phyloP scores from a whole-genome alignment of 2,329 filamentous ascomycete genomes.

The Xylaria sp. region DNA sequence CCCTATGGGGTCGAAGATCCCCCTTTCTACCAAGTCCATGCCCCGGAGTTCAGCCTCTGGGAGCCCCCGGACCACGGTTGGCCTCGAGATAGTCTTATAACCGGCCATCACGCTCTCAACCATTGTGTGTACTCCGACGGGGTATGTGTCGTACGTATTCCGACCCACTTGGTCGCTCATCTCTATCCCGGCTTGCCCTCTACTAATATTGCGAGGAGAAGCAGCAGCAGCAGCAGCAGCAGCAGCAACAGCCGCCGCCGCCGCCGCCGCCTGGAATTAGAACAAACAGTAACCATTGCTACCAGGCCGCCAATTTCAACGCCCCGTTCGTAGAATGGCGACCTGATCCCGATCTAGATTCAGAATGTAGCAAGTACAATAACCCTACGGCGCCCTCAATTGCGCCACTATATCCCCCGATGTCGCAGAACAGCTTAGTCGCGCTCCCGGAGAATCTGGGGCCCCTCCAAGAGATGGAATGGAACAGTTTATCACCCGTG shows the following conservation, averaged over 20 bases:
- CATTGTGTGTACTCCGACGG: neutral
- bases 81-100: neutral
- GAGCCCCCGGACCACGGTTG: neutral
- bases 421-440: slow-evolving; percentile 3
- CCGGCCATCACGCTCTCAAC: neutral
- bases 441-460: neutral
- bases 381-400: neutral
- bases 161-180: neutral
- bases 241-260: neutral
- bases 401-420: slow-evolving; percentile 1
- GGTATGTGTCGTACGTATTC: slow-evolving; percentile 9
- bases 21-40: slow-evolving; percentile 1
- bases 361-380: neutral
- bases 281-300: neutral
- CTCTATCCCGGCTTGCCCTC: neutral
- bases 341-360: neutral
- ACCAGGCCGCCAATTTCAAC: neutral
- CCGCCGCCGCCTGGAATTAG: neutral
- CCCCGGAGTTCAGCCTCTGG: slow-evolving; percentile 5
- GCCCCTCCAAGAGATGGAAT: neutral
- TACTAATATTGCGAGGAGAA: slow-evolving; percentile 6
- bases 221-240: neutral
- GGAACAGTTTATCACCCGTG: neutral
- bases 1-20: neutral
- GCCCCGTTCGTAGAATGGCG: slow-evolving; percentile 19